These are phyloP conservation scores for Tolypocladium ophioglossoides DNA, from an alignment of 2,329 filamentous ascomycete species.

Conservation along the genomic window DNA sequence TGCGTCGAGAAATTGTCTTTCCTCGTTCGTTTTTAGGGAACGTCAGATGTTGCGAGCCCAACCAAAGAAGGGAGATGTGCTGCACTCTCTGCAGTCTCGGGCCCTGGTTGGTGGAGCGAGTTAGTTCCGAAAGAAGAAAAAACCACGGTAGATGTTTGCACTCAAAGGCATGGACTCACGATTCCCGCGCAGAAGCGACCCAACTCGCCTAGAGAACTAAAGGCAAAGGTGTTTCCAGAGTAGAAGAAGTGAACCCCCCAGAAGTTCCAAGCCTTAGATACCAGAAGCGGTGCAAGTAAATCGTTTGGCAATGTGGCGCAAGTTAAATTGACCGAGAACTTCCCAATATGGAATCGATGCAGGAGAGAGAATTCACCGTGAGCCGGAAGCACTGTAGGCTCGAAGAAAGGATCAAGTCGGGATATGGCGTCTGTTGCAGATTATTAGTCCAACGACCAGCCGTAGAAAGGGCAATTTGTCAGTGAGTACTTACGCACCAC, in stretches of 20 bases:
- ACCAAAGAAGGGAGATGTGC: slow-evolving; percentile 32
- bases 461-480: too few relatives aligned
- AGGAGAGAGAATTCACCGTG: not conserved
- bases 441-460: not conserved
- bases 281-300: not conserved
- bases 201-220: not conserved
- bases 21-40: slow-evolving; percentile 4
- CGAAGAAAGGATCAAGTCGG: not conserved
- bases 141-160: not conserved
- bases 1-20: slow-evolving; percentile 24
- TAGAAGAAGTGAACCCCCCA: not conserved
- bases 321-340: not conserved
- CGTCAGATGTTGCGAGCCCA: slow-evolving; percentile 23
- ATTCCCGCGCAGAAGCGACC: not conserved
- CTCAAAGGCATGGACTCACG: not conserved
- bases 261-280: not conserved
- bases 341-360: not conserved
- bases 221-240: not conserved
- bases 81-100: slow-evolving; percentile 30
- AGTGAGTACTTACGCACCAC: not conserved
- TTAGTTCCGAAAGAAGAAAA: not conserved
- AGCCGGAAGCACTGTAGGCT: not conserved
- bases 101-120: slow-evolving; percentile 4
- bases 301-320: not conserved
- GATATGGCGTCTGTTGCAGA: not conserved